phyloP scores from a whole-genome alignment of 2,329 filamentous ascomycete genomes.

The Fusarium nanum region DNA sequence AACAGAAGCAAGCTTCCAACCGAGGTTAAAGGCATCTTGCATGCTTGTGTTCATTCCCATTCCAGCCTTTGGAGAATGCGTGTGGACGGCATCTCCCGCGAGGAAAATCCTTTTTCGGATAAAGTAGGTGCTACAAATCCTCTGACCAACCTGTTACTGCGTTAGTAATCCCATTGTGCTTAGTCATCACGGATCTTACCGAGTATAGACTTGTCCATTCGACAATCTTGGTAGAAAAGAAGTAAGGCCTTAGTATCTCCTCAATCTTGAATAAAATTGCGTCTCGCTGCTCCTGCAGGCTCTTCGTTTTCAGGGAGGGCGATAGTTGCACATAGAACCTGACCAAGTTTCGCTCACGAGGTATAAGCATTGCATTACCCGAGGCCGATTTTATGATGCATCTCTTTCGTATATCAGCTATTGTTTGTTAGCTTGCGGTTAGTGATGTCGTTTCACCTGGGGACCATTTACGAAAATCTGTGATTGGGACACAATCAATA shows the following conservation, averaged over 20 bases:
- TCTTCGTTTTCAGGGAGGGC: not conserved
- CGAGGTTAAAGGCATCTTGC: constrained; percentile 4
- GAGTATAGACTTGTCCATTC: not conserved
- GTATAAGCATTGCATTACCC: not conserved
- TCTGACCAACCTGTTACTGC: not conserved
- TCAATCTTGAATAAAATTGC: not conserved
- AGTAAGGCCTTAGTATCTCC: not conserved
- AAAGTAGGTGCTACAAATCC: not conserved
- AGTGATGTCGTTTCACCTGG: not conserved
- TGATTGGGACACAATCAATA: not conserved
- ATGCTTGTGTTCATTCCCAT: not conserved
- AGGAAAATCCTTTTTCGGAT: not conserved
- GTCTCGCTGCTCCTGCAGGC: not conserved
- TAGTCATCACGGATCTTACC: not conserved
- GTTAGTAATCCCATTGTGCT: not conserved
- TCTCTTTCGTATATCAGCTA: constrained; percentile 1
- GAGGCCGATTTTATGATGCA: not conserved
- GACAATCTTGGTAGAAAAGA: not conserved
- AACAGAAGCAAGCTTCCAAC: not conserved
- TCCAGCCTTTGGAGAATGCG: not conserved
- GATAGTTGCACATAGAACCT: not conserved
- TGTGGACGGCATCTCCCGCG: not conserved
- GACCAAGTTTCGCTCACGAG: not conserved
- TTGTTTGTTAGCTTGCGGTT: not conserved
- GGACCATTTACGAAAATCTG: not conserved